These are phyloP conservation scores for Zygnema cylindricum DNA, from an alignment of 139 green algal genomes.

Conservation along the genomic window DNA sequence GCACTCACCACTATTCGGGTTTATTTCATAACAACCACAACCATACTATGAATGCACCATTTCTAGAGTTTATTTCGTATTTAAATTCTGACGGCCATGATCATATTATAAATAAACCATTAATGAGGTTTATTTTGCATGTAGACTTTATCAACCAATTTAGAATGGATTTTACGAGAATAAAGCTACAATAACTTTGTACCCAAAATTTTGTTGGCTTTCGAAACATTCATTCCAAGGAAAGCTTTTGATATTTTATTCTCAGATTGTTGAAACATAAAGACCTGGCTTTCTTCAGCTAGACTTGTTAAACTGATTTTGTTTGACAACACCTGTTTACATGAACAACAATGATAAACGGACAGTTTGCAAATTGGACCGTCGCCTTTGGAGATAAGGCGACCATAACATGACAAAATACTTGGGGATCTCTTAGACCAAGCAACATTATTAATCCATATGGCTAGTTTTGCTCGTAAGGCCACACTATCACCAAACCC, in stretches of 20 bases:
- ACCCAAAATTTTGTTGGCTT: neutral
- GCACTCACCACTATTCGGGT: neutral
- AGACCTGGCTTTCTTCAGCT: neutral
- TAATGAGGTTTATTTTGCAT: neutral
- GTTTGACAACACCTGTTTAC: neutral
- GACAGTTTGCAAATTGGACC: neutral
- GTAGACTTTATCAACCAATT: neutral
- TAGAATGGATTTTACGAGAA: neutral
- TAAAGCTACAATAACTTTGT: neutral
- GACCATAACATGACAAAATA: neutral
- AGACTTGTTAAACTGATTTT: neutral
- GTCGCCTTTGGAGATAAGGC: conserved; percentile 5
- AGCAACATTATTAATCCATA: conserved; percentile 10
- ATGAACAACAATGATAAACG: neutral
- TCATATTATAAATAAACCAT: neutral
- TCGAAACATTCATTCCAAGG: no score
- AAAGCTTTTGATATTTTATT: no score
- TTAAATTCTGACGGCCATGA: neutral
- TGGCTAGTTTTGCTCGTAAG: conserved; percentile 5
- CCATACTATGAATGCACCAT: no score
- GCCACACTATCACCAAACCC: neutral
- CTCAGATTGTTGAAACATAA: neutral
- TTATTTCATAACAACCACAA: neutral
- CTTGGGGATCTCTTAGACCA: neutral
- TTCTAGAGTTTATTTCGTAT: no score